Conservation (phyloP, 2,329 filamentous ascomycete species). For the Cladosporium austrohemisphaericum region DNA sequence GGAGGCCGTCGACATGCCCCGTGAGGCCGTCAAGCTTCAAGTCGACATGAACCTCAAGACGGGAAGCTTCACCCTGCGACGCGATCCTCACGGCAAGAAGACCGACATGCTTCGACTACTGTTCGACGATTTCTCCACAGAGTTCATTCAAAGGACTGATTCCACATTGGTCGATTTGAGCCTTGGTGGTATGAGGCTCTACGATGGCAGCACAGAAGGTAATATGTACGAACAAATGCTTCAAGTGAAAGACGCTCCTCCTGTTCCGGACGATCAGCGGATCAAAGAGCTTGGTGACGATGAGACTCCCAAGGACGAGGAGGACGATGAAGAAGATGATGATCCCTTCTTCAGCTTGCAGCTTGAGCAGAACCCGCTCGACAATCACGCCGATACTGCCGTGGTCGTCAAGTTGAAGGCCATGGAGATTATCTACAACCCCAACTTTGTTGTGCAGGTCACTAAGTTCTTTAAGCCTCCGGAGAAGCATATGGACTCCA, state of each 20-base stretch:
- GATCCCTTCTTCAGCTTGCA: constrained; percentile 90
- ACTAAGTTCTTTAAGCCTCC: constrained; percentile 95
- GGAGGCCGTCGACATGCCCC: constrained; percentile 82
- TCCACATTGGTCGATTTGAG: constrained; percentile 85
- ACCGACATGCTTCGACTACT: constrained; percentile 84
- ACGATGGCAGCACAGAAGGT: constrained; percentile 89
- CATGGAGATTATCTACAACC: constrained; percentile 96
- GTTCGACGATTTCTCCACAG: constrained; percentile 92
- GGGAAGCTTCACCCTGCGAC: constrained; percentile 90
- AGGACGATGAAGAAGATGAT: constrained; percentile 47
- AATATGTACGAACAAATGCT: constrained; percentile 94
- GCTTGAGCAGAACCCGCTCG: constrained; percentile 91
- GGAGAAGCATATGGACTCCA: constrained; percentile 97
- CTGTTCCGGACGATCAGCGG: constrained; percentile 48
- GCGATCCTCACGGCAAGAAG: constrained; percentile 71
- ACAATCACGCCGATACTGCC: constrained; percentile 86
- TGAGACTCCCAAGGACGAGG: constrained; percentile 38
- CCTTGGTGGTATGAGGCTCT: constrained; percentile 87
- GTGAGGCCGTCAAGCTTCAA: constrained; percentile 89
- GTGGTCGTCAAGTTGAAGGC: constrained; percentile 89
- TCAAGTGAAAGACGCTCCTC: constrained; percentile 81
- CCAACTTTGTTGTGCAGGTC: constrained; percentile 83
- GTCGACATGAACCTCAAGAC: constrained; percentile 90
- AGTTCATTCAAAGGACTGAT: constrained; percentile 83
- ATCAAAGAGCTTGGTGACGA: constrained; percentile 49